These are phyloP conservation scores for Actinomucor elegans DNA, from an alignment of 371 early-diverging fungal species.

Conservation along the genomic window DNA sequence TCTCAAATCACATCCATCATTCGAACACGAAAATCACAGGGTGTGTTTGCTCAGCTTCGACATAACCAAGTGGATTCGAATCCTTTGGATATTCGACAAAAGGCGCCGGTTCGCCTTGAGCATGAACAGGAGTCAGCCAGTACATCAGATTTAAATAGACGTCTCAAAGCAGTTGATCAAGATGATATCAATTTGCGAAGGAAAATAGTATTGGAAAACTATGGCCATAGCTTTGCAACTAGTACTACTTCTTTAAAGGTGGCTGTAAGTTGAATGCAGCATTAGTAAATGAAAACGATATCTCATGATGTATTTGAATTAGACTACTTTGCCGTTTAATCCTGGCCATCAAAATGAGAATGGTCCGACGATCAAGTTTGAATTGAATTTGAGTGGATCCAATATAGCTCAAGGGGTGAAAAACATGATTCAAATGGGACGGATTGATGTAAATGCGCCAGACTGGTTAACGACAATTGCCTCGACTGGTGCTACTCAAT, in stretches of 20 bases:
- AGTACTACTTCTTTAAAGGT: conserved; percentile 17
- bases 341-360: not conserved
- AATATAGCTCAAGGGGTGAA: conserved; percentile 56
- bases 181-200: conserved; percentile 15
- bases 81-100: conserved; percentile 39
- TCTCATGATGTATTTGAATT: not conserved
- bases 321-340: too few relatives aligned
- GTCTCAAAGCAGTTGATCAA: conserved; percentile 31
- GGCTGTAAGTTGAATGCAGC: conserved; percentile 11
- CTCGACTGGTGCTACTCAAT: conserved; percentile 12
- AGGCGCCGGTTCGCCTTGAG: not conserved
- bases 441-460: conserved; percentile 39
- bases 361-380: conserved; percentile 5
- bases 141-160: conserved; percentile 21
- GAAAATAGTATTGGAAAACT: not conserved
- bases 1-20: conserved; percentile 32
- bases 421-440: conserved; percentile 35
- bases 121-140: conserved; percentile 11
- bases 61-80: conserved; percentile 50
- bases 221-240: not conserved
- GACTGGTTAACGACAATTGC: conserved; percentile 40
- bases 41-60: conserved; percentile 39
- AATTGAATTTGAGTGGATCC: conserved; percentile 40
- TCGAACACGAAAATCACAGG: conserved; percentile 41
- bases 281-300: not conserved